phyloP scores from a whole-genome alignment of 176 grass and related monocot species.

The Zizania latifolia region DNA sequence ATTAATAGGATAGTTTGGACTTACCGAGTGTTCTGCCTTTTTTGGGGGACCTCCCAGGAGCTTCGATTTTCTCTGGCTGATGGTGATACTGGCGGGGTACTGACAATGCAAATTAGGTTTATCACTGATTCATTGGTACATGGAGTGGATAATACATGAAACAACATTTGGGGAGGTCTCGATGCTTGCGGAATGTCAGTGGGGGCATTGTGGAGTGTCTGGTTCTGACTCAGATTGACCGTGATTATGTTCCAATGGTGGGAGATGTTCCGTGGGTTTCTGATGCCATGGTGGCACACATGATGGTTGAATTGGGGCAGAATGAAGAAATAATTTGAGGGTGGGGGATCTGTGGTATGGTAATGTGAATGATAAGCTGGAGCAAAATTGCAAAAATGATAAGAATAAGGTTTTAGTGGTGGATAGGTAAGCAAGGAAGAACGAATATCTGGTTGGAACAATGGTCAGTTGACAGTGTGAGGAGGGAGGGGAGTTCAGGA shows the following conservation, averaged over 20 bases:
- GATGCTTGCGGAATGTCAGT: not conserved
- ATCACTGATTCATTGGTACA: not conserved
- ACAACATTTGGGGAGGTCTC: constrained; percentile 1
- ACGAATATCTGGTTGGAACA: not conserved
- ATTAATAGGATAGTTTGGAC: constrained; percentile 20
- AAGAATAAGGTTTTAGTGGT: not conserved
- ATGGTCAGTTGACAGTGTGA: not conserved
- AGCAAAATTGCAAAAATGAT: not conserved
- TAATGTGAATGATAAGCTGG: not conserved
- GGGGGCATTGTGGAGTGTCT: not conserved
- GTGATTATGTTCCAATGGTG: not conserved
- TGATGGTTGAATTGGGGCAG: not conserved
- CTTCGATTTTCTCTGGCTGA: not conserved
- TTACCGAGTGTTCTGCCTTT: not conserved
- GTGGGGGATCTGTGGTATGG: not conserved
- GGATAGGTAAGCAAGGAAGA: not conserved
- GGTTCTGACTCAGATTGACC: not conserved
- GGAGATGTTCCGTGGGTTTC: not conserved
- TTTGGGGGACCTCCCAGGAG: not conserved
- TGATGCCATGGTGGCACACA: not conserved
- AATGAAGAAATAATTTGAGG: not conserved
- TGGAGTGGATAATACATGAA: not conserved
- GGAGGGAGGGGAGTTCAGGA: not conserved
- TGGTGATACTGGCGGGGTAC: not conserved
- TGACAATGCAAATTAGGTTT: constrained; percentile 27